Conservation (phyloP, 805 yeast genomes). For the Millerozyma miso region DNA sequence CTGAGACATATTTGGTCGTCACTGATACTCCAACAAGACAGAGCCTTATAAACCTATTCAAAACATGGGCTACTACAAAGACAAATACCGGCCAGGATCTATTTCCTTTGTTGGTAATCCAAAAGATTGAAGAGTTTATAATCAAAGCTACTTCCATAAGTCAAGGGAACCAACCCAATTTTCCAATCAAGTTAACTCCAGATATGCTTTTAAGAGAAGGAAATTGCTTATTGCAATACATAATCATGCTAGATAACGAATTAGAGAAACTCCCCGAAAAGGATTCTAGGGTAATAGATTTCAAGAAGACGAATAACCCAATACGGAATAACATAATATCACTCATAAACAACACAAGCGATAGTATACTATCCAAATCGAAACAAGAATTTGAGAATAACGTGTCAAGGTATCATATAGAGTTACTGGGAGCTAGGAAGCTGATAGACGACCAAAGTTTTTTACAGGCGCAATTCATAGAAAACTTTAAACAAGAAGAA, state of each 20-base stretch:
- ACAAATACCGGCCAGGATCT: constrained; percentile 32
- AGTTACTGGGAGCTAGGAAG: constrained; percentile 8
- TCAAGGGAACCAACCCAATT: constrained; percentile 6
- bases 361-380: constrained; percentile 20
- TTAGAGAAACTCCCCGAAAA: constrained; percentile 14
- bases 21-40: constrained; percentile 38
- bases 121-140: constrained; percentile 34
- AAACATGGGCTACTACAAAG: constrained; percentile 35
- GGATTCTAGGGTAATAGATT: constrained; percentile 4
- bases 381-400: constrained; percentile 21
- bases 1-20: constrained; percentile 36
- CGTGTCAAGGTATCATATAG: constrained; percentile 18
- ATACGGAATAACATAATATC: constrained; percentile 25
- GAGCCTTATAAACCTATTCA: constrained; percentile 35
- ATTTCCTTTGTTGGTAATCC: constrained; percentile 26
- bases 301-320: constrained; percentile 12
- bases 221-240: constrained; percentile 30
- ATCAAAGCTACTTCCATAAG: constrained; percentile 31
- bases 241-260: constrained; percentile 26
- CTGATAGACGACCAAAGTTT: constrained; percentile 9
- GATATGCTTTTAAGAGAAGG: constrained; percentile 36
- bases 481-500: constrained; percentile 4
- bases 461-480: constrained; percentile 15
- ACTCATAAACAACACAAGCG: constrained; percentile 30
- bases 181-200: constrained; percentile 16